A percentile compares a stretch with the other conserved stretches of the same genome.
phyloP scores from a whole-genome alignment of 768 basidiomycete genomes.

The Suillus variegatus region DNA sequence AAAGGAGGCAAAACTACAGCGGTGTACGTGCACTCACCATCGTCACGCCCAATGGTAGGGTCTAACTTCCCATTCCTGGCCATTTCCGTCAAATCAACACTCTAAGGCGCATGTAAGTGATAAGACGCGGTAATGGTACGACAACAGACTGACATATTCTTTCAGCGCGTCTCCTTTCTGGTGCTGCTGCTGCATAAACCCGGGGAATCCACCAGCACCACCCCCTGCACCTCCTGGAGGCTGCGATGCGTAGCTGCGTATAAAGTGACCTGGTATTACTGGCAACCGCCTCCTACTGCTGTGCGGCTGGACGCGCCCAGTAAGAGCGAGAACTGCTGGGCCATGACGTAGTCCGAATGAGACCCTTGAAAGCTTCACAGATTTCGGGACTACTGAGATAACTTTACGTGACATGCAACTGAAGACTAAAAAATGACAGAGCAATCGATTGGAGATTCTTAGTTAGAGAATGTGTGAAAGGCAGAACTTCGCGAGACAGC shows the following conservation, averaged over 20 bases:
- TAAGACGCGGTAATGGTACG: slow-evolving; percentile 19
- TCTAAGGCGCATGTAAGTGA: slow-evolving; percentile 41
- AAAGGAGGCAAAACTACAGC: neutral
- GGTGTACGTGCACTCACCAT: slow-evolving; percentile 45
- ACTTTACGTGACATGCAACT: neutral
- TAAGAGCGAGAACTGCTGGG: slow-evolving; percentile 13
- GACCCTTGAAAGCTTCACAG: slow-evolving; percentile 13
- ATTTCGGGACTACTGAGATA: slow-evolving; percentile 2
- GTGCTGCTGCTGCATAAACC: slow-evolving; percentile 61
- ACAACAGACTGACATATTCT: slow-evolving; percentile 59
- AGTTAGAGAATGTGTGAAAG: neutral
- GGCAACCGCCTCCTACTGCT: neutral
- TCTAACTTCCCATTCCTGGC: slow-evolving; percentile 86
- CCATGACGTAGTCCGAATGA: slow-evolving; percentile 24
- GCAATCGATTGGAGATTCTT: neutral
- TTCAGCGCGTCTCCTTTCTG: slow-evolving; percentile 86
- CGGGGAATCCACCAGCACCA: slow-evolving; percentile 56
- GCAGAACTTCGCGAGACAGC: no score
- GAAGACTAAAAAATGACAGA: neutral
- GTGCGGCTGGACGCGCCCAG: neutral
- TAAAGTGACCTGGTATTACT: slow-evolving; percentile 5
- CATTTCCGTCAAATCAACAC: slow-evolving; percentile 81
- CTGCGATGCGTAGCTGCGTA: slow-evolving; percentile 48
- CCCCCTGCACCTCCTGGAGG: slow-evolving; percentile 42
- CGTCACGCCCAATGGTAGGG: slow-evolving; percentile 87